Base-by-base conservation (phyloP, 108 stramenopile genomes). In the Pseudonitzschia multistriata region DNA sequence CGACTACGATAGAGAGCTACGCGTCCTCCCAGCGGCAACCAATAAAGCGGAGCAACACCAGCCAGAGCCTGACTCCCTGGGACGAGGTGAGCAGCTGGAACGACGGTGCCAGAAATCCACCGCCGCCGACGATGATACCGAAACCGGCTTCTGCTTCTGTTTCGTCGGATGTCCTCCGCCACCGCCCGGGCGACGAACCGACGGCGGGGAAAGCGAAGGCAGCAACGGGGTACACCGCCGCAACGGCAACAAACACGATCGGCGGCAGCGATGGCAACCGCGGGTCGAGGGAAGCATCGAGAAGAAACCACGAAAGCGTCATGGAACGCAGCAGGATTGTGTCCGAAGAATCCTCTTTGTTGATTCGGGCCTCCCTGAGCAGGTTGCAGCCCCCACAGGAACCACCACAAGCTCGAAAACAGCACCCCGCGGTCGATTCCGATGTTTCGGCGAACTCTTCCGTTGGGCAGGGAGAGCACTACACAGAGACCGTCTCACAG, bases 401-500 rank as follows among this genome's bases (percentile, higher is more conserved):
- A 39, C 37, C 37, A 39, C 10, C 10, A 39, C 50, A 52, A 52
- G 22, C 7, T 7, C 21, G 24, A 52, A 1, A 52, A 19, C 21
- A 24, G 8, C 11, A 19, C 24, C 2, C 22, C 8, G 8, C 21
- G 25, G 24, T 52, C 50, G 8, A 25, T 5, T 52, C 21, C 50
- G 50, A 52, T 19, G 22, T 52, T 52, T 8, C 22, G 15, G 35
- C 14, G 31, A 33, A 29, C 11, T 7, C 22, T 36, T 2, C 19
- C 3, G 33, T 33, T 3, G 24, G 2, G 50, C 22, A 25, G 50
- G 40, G 28, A 8, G 62, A 64, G n/a, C 2, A 6, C 40, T 45
- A 45, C 21, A 64, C 45, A 22, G 45, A 64, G 42, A 42, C 62
- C 19, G 62, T 64, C 21, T 64, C 45, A 24, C n/a, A 45, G 27